Conservation (phyloP, 108 stramenopile genomes). For the Epithemia pelagica region DNA sequence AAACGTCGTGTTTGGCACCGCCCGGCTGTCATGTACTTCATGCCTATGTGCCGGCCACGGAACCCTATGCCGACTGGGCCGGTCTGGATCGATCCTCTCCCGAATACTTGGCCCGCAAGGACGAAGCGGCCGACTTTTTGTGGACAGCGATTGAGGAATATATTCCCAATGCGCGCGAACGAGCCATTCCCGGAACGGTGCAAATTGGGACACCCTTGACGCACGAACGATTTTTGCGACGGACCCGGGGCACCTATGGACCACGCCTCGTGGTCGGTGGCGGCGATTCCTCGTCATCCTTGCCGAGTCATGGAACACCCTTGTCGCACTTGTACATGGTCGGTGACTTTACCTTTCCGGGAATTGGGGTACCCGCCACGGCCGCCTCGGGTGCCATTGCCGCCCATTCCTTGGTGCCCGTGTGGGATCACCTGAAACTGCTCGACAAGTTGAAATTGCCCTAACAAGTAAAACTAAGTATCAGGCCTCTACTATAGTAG, state of each 20-base stretch:
- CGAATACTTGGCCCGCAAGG: slow-evolving; percentile 76
- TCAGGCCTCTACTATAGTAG: too few relatives aligned
- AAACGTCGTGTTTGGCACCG: too few relatives aligned
- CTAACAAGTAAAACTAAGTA: background rate
- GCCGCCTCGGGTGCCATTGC: slow-evolving; percentile 70
- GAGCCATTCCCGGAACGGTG: slow-evolving; percentile 56
- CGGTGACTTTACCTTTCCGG: slow-evolving; percentile 76
- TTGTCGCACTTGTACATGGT: slow-evolving; percentile 31
- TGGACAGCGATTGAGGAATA: slow-evolving; percentile 90
- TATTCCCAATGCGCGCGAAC: slow-evolving; percentile 75
- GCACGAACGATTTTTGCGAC: slow-evolving; percentile 84
- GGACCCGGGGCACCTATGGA: slow-evolving; percentile 20
- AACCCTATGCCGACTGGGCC: slow-evolving; percentile 86
- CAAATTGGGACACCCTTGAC: slow-evolving; percentile 89
- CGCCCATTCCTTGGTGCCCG: slow-evolving; percentile 45
- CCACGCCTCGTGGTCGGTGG: slow-evolving; percentile 8
- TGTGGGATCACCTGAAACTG: slow-evolving; percentile 41
- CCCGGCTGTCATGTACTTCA: slow-evolving; percentile 89
- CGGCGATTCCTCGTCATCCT: slow-evolving; percentile 37
- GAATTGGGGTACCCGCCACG: slow-evolving; percentile 83
- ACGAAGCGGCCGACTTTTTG: slow-evolving; percentile 81
- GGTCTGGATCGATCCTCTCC: slow-evolving; percentile 71
- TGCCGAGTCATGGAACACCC: slow-evolving; percentile 61
- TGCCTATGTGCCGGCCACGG: slow-evolving; percentile 88
- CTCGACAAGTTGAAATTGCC: slow-evolving; percentile 56